Conservation (phyloP, 768 basidiomycete genomes). For the Tylopilus plumbeoviolaceoides region DNA sequence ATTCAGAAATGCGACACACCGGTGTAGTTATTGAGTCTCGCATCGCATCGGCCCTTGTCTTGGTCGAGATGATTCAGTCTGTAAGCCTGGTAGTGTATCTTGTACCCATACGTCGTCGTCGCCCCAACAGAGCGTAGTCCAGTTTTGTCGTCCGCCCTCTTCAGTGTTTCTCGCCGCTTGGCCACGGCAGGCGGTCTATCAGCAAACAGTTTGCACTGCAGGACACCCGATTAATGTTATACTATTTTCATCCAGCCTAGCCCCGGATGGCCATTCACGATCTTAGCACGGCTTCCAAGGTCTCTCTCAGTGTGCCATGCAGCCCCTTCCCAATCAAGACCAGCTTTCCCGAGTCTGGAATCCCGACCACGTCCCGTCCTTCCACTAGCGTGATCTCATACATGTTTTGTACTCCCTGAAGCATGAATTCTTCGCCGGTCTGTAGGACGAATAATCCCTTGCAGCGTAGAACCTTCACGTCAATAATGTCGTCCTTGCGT, state of each 20-base stretch:
- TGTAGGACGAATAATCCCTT: slow-evolving; percentile 73
- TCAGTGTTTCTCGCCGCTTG: too few species aligned
- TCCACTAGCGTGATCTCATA: slow-evolving; percentile 68
- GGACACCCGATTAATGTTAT: background rate
- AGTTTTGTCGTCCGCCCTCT: too few species aligned
- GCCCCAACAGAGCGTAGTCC: too few species aligned
- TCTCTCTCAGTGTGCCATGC: slow-evolving; percentile 48
- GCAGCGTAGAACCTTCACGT: slow-evolving; percentile 71
- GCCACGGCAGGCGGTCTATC: too few species aligned
- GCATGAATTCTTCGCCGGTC: slow-evolving; percentile 57
- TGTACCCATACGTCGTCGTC: too few species aligned
- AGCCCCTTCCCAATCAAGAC: slow-evolving; percentile 87
- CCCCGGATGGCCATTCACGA: background rate
- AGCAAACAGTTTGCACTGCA: too few species aligned
- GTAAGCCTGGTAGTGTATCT: too few species aligned
- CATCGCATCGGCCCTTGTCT: too few species aligned
- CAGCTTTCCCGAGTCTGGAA: slow-evolving; percentile 69
- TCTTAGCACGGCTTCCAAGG: slow-evolving; percentile 38
- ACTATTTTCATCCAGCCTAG: background rate
- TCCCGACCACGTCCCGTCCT: slow-evolving; percentile 38
- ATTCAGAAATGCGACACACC: too few species aligned
- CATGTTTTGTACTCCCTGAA: slow-evolving; percentile 90
- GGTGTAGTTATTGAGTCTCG: too few species aligned
- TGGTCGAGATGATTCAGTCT: too few species aligned
- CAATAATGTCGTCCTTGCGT: slow-evolving; percentile 4